Evolutionary conservation across 257 asterid species (phyloP).

Genomic region (Phtheirospermum japonicum): DNA sequence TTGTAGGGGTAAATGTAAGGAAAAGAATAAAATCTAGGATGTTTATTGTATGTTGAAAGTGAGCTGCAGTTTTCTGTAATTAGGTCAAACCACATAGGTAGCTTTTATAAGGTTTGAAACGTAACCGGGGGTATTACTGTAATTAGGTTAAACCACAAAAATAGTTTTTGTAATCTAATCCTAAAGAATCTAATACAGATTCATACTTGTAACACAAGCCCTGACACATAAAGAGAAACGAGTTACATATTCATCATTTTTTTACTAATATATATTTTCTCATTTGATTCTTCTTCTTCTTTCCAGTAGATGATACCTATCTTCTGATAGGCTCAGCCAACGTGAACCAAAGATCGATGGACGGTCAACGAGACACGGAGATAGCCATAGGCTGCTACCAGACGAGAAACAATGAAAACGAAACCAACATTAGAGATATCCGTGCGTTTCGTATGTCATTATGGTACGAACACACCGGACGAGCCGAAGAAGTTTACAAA

Average conservation of each 20-base stretch:
- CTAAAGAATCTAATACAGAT: background rate
- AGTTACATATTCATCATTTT: too few relatives aligned
- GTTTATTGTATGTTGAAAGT: too few relatives aligned
- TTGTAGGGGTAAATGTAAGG: too few relatives aligned
- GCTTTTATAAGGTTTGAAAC: background rate
- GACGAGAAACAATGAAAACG: conserved; percentile 36
- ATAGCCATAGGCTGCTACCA: conserved; percentile 86
- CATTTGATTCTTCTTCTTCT: background rate
- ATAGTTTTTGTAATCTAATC: background rate
- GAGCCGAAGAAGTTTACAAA: conserved; percentile 42
- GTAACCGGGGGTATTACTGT: background rate
- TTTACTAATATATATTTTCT: too few relatives aligned
- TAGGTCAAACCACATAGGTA: background rate
- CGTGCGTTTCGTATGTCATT: conserved; percentile 69
- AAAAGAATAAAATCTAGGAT: too few relatives aligned
- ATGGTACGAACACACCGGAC: conserved; percentile 84
- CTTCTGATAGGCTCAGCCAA: conserved; percentile 84
- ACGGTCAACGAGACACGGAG: conserved; percentile 83
- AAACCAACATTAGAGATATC: conserved; percentile 36
- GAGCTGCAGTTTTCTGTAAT: background rate
- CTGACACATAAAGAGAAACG: too few relatives aligned
- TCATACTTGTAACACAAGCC: too few relatives aligned
- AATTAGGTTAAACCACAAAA: background rate
- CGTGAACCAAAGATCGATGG: conserved; percentile 92
- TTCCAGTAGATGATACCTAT: conserved; percentile 75